Evolutionary conservation across 2,329 filamentous ascomycete species (phyloP), one percentile per base, ranked within the genome.

Genomic region (Rhytidhysteron rufulum): DNA sequence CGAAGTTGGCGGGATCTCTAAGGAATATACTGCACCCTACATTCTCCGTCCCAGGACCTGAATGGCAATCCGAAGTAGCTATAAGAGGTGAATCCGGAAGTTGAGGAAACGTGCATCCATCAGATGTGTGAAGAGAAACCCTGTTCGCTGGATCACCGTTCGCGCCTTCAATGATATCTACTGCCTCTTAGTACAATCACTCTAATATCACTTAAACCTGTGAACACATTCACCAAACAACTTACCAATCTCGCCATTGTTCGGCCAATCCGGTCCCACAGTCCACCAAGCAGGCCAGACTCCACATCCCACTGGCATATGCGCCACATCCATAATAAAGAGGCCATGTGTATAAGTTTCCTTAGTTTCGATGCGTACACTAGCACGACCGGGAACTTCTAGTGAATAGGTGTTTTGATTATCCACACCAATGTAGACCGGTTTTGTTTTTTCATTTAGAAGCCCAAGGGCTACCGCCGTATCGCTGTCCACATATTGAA

Each of bases 241-340:
- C 38, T 11, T 41, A 54, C 47, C 49, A 25, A 61, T 60, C 31
- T 61, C 57, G 4, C 57, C 57, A 36, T 54, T 51, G 2, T 39
- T 40, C 2, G 67, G 67, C 66, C 66, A 71, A 8, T 55, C 51
- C 4, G 53, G 44, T 5, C 58, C 58, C 25, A 53, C 32, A 9
- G 49, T 51, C 57, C 56, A 60, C 30, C 38, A 52, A 9, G 71
- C 70, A 5, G 70, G 70, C 72, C 73, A 76, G 13, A 62, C 58
- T 10, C 72, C 72, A 44, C 66, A 72, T 29, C 65, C 67, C 2
- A 62, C 63, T 1, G 72, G 73, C 44, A 73, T 70, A 45, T 75
- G 72, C 13, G 58, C 58, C 34, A 75, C 57, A 48, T 74, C 70
- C 17, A 63, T 50, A 5, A 70, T 60, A 36, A 75, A 58, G 3